Conservation (phyloP, 768 basidiomycete species). For the Kwoniella dendrophila region DNA sequence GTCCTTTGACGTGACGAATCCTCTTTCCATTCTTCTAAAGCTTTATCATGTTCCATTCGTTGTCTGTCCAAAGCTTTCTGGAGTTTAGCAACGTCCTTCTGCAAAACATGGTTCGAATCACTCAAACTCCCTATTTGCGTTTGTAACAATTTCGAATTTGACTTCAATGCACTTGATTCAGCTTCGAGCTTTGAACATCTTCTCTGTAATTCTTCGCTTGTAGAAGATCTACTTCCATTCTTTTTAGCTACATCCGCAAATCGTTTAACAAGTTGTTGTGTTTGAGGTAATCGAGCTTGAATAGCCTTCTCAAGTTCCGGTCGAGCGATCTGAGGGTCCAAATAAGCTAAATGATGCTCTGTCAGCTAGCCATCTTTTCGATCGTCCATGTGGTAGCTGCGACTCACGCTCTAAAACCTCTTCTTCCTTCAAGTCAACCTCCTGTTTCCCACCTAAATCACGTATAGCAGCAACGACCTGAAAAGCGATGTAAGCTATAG, state of each 20-base stretch:
- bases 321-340: slow-evolving; percentile 30
- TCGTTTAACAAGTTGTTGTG: slow-evolving; percentile 30
- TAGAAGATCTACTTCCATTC: slow-evolving; percentile 13
- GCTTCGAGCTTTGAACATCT: slow-evolving; percentile 34
- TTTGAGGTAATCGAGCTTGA: slow-evolving; percentile 34
- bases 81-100: slow-evolving; percentile 35
- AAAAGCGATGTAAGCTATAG: neutral
- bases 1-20: slow-evolving; percentile 24
- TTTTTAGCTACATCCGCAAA: slow-evolving; percentile 32
- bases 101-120: slow-evolving; percentile 27
- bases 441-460: slow-evolving; percentile 32
- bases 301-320: slow-evolving; percentile 40
- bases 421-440: slow-evolving; percentile 6
- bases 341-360: slow-evolving; percentile 23
- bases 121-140: slow-evolving; percentile 26
- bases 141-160: slow-evolving; percentile 30
- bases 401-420: slow-evolving; percentile 42
- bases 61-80: slow-evolving; percentile 45
- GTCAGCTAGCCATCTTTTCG: neutral
- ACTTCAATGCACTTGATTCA: slow-evolving; percentile 32
- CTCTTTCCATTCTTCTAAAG: slow-evolving; percentile 31
- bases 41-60: slow-evolving; percentile 50
- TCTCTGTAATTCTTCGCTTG: slow-evolving; percentile 34
- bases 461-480: slow-evolving; percentile 45
- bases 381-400: too few species aligned